phyloP scores from a whole-genome alignment of 1,284 basidiomycete genomes.

The Cryptococcus sp. region DNA sequence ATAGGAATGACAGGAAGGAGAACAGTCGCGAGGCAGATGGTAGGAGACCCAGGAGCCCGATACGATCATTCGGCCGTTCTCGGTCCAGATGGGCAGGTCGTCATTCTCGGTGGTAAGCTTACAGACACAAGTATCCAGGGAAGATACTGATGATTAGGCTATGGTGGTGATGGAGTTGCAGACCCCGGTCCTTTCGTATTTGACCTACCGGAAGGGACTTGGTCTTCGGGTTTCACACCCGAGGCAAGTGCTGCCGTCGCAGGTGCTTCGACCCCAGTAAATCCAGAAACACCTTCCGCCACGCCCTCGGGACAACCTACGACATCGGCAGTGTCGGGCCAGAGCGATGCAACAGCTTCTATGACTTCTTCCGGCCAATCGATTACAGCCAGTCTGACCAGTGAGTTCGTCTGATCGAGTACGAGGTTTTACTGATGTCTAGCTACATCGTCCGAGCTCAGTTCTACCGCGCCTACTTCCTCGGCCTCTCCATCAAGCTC shows the following conservation, averaged over 20 bases:
- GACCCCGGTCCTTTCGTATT: slow-evolving; percentile 20
- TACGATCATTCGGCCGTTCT: slow-evolving; percentile 68
- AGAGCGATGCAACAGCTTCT: too few relatives aligned
- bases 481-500: background rate
- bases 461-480: slow-evolving; percentile 1
- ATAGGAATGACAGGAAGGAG: slow-evolving; percentile 9
- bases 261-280: background rate
- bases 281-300: background rate
- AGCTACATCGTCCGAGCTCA: slow-evolving; percentile 1
- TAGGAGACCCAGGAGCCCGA: slow-evolving; percentile 54
- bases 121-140: background rate
- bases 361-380: too few relatives aligned
- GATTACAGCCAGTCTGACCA: too few relatives aligned
- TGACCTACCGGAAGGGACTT: slow-evolving; percentile 12
- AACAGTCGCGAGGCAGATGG: background rate
- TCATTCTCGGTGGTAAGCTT: slow-evolving; percentile 72
- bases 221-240: slow-evolving; percentile 11
- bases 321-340: too few relatives aligned
- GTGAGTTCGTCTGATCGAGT: too few relatives aligned
- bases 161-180: slow-evolving; percentile 19
- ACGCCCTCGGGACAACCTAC: too few relatives aligned
- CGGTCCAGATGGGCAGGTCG: slow-evolving; percentile 56
- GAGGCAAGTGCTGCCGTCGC: background rate
- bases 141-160: slow-evolving; percentile 22
- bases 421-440: background rate